Evolutionary conservation across 2,329 filamentous ascomycete genomes (phyloP).

Genomic region (Diaporthe eres): DNA sequence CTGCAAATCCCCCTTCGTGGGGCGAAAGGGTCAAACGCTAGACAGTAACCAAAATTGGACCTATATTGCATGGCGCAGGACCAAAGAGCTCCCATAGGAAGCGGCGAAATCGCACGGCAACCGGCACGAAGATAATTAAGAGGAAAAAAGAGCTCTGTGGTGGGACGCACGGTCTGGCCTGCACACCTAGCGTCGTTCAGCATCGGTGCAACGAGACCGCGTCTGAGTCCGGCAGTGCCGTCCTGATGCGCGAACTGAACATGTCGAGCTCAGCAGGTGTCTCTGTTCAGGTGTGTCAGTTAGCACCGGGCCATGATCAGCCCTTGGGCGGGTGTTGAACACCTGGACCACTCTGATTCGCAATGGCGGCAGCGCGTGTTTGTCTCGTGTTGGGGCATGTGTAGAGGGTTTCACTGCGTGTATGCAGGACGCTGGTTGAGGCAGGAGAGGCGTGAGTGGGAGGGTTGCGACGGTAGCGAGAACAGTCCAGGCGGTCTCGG

Average conservation of each 20-base stretch:
- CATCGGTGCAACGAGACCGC: slow-evolving; percentile 1
- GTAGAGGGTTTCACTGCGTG: slow-evolving; percentile 39
- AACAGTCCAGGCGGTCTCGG: neutral
- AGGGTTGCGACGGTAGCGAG: neutral
- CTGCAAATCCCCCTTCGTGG: slow-evolving; percentile 11
- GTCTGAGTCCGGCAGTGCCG: slow-evolving; percentile 29
- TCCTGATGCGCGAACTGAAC: slow-evolving; percentile 27
- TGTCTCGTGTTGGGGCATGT: slow-evolving; percentile 35
- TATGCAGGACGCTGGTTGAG: slow-evolving; percentile 17
- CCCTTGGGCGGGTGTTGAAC: slow-evolving; percentile 17
- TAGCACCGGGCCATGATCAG: slow-evolving; percentile 37
- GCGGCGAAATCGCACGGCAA: slow-evolving; percentile 1
- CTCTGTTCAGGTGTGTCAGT: slow-evolving; percentile 14
- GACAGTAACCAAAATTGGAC: slow-evolving; percentile 5
- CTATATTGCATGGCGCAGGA: neutral
- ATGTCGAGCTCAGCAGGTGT: neutral
- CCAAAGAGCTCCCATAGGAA: neutral
- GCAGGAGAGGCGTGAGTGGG: slow-evolving; percentile 14
- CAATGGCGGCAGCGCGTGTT: slow-evolving; percentile 11
- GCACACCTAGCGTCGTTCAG: slow-evolving; percentile 1
- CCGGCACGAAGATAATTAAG: neutral
- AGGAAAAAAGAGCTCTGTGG: neutral
- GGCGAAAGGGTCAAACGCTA: neutral
- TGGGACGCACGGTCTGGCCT: neutral
- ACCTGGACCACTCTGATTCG: slow-evolving; percentile 26